Conservation (phyloP, 2,329 filamentous ascomycete species). For the Corynespora cassiicola region DNA sequence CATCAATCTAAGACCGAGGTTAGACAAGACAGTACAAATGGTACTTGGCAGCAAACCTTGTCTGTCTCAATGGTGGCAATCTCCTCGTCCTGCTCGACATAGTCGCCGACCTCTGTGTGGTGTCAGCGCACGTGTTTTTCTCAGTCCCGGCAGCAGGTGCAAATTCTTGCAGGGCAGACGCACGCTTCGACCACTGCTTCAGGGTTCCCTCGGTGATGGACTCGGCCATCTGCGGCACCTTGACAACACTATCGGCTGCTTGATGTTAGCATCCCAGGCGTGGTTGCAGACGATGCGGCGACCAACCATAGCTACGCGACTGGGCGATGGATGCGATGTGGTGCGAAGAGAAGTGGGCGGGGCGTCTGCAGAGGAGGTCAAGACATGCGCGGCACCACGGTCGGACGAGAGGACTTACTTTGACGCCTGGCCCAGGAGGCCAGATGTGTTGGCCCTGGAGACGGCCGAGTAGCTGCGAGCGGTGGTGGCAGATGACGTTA, state of each 20-base stretch:
- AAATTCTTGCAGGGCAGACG: constrained; percentile 21
- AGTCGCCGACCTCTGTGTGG: constrained; percentile 78
- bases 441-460: constrained; percentile 38
- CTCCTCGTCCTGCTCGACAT: constrained; percentile 94
- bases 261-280: constrained; percentile 7
- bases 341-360: constrained; percentile 31
- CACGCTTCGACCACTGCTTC: constrained; percentile 90
- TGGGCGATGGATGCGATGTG: constrained; percentile 37
- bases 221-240: constrained; percentile 98
- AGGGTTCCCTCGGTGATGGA: constrained; percentile 97
- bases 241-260: constrained; percentile 79
- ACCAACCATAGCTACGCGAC: constrained; percentile 43
- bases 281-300: background rate
- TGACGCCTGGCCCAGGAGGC: constrained; percentile 37
- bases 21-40: background rate
- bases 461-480: constrained; percentile 42
- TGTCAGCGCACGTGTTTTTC: constrained; percentile 15
- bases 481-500: constrained; percentile 25
- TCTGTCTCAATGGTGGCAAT: constrained; percentile 99
- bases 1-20: constrained; percentile 78
- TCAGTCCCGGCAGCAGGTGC: too few relatives aligned
- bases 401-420: constrained; percentile 29
- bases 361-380: constrained; percentile 32
- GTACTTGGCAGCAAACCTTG: constrained; percentile 68
- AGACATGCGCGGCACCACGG: too few relatives aligned